Percentiles rank a stretch among this genome's conserved stretches.
Evolutionary conservation across 1,284 basidiomycete genomes (phyloP).

Genomic region (Melampsora americana): DNA sequence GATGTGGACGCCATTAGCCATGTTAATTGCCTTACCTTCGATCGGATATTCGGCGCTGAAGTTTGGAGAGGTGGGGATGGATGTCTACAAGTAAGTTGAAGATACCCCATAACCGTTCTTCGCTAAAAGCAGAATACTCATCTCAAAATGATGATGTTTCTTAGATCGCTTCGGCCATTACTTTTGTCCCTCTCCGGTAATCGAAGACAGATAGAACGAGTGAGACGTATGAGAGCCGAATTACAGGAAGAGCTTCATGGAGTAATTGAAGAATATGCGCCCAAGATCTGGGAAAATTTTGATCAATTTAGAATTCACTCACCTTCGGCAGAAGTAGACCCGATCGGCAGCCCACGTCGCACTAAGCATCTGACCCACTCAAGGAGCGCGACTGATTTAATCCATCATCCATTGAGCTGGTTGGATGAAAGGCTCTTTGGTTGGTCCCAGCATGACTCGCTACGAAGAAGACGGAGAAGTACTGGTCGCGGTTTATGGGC

Average conservation of each 20-base stretch:
- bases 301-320: conserved; percentile 46
- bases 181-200: conserved; percentile 86
- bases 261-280: conserved; percentile 72
- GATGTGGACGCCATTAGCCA: conserved; percentile 74
- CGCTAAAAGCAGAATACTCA: background rate
- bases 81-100: conserved; percentile 80
- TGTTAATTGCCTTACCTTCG: conserved; percentile 73
- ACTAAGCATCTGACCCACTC: background rate
- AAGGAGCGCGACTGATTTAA: conserved; percentile 25
- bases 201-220: conserved; percentile 72
- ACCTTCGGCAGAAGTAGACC: conserved; percentile 26
- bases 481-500: background rate
- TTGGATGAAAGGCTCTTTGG: conserved; percentile 89
- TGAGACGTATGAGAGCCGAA: conserved; percentile 73
- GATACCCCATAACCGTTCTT: no score
- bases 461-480: conserved; percentile 6
- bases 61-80: conserved; percentile 98
- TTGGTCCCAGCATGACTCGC: conserved; percentile 62
- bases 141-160: background rate
- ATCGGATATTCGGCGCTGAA: conserved; percentile 93
- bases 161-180: conserved; percentile 85
- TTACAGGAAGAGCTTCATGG: conserved; percentile 83
- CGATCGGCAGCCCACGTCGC: conserved; percentile 13
- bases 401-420: conserved; percentile 60
- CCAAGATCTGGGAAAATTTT: conserved; percentile 53